Evolutionary conservation across 176 grass and related monocot species (phyloP), one percentile per base, ranked within the genome.

Genomic region (Musa troglodytarum): DNA sequence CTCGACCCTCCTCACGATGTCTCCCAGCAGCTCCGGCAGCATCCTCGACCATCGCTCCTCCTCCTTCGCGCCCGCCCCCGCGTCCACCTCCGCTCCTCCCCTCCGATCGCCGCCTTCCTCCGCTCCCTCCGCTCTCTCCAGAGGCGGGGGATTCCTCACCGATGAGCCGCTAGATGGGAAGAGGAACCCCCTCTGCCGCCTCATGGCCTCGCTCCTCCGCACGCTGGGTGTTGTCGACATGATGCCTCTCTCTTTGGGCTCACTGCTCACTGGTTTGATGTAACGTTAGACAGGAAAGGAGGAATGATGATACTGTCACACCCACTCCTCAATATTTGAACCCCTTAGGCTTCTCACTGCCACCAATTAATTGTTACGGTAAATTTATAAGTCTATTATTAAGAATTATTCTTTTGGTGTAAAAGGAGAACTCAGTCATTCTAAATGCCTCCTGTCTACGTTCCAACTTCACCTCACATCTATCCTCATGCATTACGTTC

Each of bases 31-130:
- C 61, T 77, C 75, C 49, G 75, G 75, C 49, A 77, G 75, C 49
- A 77, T 77, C 59, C 43, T 65, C 11, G 75, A 77, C 75, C 75
- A 77, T 11, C 75, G 75, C 1, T 77, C 75, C 75, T 77, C 75
- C 25, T 77, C 61, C 61, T 61, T 65, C 59, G 52, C 24, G 21
- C 72, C 52, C 6, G 53, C 72, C 7, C 23, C 23, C 2, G 57
- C 57, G 16, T 23, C 50, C 70, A 26, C 72, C 53, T 28, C 14
- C 8, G 59, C 10, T 25, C 21, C 75, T 53, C 12, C 61, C 49
- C 75, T 52, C 17, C 6, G 29, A 13, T 51, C 75, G 11, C n/a
- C 20, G n/a, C 17, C 75, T 12, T 19, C 20, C 1, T 24, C 61
- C 28, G 28, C 71, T 54, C n/a, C 51, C 11, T 54, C 52, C 71